phyloP scores from a whole-genome alignment of 31 red algal genomes.

The Asparagopsis taxiformis region DNA sequence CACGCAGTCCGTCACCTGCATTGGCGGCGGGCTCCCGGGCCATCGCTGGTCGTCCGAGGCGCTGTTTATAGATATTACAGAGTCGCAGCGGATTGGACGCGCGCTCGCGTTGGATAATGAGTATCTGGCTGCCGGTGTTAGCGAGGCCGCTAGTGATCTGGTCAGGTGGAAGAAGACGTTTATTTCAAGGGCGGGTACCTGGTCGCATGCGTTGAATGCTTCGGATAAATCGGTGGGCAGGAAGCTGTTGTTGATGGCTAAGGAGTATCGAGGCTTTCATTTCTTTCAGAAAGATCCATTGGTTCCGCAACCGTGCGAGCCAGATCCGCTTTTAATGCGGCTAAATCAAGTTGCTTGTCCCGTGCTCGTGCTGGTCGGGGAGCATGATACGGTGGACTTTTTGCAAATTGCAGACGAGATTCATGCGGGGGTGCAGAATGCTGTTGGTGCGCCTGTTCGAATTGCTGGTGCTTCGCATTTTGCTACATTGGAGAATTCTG shows the following conservation, averaged over 20 bases:
- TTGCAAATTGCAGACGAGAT: constrained; percentile 56
- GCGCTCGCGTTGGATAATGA: constrained; percentile 10
- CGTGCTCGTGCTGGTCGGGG: constrained; percentile 63
- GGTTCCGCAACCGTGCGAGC: no score
- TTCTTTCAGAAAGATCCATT: constrained; percentile 49
- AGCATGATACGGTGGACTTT: constrained; percentile 53
- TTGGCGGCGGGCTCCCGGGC: constrained; percentile 47
- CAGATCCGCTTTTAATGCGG: constrained; percentile 32
- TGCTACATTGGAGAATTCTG: constrained; percentile 23
- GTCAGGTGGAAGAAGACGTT: constrained; percentile 54
- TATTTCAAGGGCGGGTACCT: constrained; percentile 26
- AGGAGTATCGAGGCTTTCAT: constrained; percentile 55
- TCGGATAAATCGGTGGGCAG: constrained; percentile 28
- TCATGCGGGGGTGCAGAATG: constrained; percentile 16
- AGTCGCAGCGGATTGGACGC: constrained; percentile 18
- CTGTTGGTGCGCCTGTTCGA: background rate
- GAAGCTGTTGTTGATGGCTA: constrained; percentile 41
- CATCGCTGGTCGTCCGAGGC: constrained; percentile 26
- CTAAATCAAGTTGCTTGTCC: constrained; percentile 27
- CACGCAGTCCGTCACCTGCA: constrained; percentile 9
- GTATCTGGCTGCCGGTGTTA: background rate
- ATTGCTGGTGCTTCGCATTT: constrained; percentile 42
- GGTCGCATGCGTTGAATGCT: constrained; percentile 9
- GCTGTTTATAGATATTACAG: constrained; percentile 43
- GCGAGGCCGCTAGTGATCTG: constrained; percentile 14